phyloP scores from a whole-genome alignment of 306 rosid genomes.

The Leucaena leucocephala region DNA sequence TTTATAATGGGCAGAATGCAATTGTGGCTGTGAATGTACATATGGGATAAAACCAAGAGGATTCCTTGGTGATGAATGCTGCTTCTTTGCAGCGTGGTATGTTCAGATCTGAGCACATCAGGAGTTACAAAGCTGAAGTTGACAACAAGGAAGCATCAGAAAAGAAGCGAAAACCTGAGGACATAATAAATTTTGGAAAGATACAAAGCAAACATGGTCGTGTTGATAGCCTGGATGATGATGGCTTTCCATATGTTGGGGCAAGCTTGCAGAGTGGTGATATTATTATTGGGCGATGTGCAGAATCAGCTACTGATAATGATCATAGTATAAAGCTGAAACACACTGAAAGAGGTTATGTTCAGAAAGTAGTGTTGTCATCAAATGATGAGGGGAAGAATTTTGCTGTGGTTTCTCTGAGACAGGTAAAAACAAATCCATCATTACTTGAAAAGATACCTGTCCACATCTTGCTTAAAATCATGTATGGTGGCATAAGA shows the following conservation, averaged over 20 bases:
- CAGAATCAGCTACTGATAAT: conserved; percentile 73
- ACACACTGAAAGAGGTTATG: conserved; percentile 95
- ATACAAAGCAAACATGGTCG: conserved; percentile 84
- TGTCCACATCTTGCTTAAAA: neutral
- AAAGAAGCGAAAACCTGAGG: conserved; percentile 79
- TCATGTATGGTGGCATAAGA: neutral
- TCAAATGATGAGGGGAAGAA: conserved; percentile 96
- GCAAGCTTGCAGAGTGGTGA: conserved; percentile 93
- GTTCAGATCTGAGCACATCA: conserved; percentile 87
- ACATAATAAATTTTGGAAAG: conserved; percentile 80
- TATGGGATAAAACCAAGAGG: conserved; percentile 94
- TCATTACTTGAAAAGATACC: conserved; percentile 6
- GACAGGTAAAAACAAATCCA: conserved; percentile 65
- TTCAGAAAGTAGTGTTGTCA: conserved; percentile 88
- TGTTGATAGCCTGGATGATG: conserved; percentile 93
- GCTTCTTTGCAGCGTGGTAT: conserved; percentile 98
- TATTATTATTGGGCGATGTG: conserved; percentile 80
- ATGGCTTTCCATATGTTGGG: conserved; percentile 86
- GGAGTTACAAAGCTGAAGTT: conserved; percentile 90
- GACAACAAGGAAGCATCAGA: conserved; percentile 78
- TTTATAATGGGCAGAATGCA: conserved; percentile 89
- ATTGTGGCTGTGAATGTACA: conserved; percentile 98
- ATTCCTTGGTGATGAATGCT: conserved; percentile 91
- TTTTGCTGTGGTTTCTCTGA: conserved; percentile 82
- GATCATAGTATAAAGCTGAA: conserved; percentile 84